Percentiles rank a stretch among this genome's conserved stretches.
phyloP scores from a whole-genome alignment of 164 flowering plant species.

The Brasenia schreberi region DNA sequence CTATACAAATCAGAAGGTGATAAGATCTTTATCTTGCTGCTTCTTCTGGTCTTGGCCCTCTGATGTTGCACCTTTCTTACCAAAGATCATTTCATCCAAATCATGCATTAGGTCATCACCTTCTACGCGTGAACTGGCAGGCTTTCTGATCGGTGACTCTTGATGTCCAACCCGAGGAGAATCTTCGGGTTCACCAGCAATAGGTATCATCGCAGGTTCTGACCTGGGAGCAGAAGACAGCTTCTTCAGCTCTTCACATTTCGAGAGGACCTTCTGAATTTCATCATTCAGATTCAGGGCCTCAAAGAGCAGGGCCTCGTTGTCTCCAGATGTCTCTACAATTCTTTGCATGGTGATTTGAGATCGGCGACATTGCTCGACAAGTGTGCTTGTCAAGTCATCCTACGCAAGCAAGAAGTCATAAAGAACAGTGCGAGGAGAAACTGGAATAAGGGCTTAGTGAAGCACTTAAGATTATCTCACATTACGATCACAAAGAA shows the following conservation, averaged over 20 bases:
- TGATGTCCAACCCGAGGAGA: slow-evolving; percentile 55
- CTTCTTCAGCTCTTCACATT: slow-evolving; percentile 57
- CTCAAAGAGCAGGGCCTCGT: slow-evolving; percentile 92
- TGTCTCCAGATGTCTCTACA: slow-evolving; percentile 76
- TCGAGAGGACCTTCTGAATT: slow-evolving; percentile 63
- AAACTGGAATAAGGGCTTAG: too few species aligned
- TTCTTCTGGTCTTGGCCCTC: slow-evolving; percentile 49
- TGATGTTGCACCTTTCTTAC: slow-evolving; percentile 59
- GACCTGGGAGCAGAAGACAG: slow-evolving; percentile 34
- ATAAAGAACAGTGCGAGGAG: too few species aligned
- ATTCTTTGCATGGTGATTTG: slow-evolving; percentile 64
- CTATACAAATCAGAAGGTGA: slow-evolving; percentile 30
- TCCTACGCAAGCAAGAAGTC: slow-evolving; percentile 40
- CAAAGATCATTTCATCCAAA: slow-evolving; percentile 97
- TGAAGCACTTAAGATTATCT: too few species aligned
- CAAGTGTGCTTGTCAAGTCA: slow-evolving; percentile 77
- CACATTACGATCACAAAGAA: too few species aligned
- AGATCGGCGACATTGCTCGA: slow-evolving; percentile 73
- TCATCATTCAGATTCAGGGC: slow-evolving; percentile 93
- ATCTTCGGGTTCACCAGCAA: slow-evolving; percentile 86
- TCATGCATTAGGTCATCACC: slow-evolving; percentile 85
- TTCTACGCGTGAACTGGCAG: slow-evolving; percentile 39
- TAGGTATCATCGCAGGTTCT: slow-evolving; percentile 90
- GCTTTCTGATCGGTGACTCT: slow-evolving; percentile 59
- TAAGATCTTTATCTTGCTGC: slow-evolving; percentile 57